Evolutionary conservation across 164 flowering plant species (phyloP), one percentile per base, ranked within the genome.

Genomic region (Berberis vulgaris): DNA sequence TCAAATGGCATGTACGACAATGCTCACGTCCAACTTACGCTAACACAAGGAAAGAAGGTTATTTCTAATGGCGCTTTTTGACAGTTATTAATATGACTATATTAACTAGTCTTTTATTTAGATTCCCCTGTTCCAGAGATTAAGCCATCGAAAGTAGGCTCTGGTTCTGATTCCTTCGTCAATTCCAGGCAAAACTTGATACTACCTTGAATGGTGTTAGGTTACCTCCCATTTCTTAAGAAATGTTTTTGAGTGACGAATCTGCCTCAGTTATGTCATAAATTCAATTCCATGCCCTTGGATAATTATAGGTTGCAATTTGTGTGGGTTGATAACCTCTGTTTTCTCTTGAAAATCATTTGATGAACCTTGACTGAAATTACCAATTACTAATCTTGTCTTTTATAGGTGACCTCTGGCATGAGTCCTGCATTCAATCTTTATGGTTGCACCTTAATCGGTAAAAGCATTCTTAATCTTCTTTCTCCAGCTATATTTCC

Each of bases 21-120:
- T 74, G 77, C 97, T 59, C 99, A 94, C 70, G 85, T 94, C 64
- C 81, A 97, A 46, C 80, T 94, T 55, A 85, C 91, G 66, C 80
- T 94, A 55, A 94, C 99, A 1, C 97, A 96, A 45, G 99, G 99
- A 9, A 94, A 86, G 72, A 91, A 94, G 99, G 97, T 90, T 59
- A 45, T 39, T 26, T 66, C 60, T 61, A 11, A 43, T 49, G 26
- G 39, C 41, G 7, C 61, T 26, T 43, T 70, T 45, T 9, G 50
- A 61, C 26, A 69, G 26, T 26, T 46, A 46, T 46, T 46, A 46
- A 46, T 8, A 46, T 46, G 6, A 46, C 5, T 46, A 46, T 46
- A 46, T 5, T 5, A 5, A 8, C 49, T 46, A 26, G 26, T 26
- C 26, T 26, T 26, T 26, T 26, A 26, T 26, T 26, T 26, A 26